Percentiles rank a stretch among this genome's conserved stretches.
phyloP scores from a whole-genome alignment of 2,329 filamentous ascomycete genomes.

The Fusarium verticillioides region DNA sequence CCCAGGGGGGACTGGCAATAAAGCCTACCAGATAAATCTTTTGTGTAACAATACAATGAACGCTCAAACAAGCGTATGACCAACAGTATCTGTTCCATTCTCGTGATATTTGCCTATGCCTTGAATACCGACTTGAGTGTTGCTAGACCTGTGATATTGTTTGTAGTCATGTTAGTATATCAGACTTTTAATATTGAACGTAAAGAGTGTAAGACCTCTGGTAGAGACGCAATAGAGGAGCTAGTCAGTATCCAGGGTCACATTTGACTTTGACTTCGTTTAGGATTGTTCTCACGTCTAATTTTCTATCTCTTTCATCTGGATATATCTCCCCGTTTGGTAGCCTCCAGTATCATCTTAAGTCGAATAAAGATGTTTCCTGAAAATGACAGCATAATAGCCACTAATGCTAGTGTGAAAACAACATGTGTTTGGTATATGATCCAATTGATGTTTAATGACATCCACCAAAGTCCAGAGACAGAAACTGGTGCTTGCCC shows the following conservation, averaged over 20 bases:
- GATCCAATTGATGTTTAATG: neutral
- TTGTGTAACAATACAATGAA: conserved; percentile 42
- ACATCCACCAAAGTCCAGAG: neutral
- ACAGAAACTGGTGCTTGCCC: neutral
- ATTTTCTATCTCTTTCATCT: neutral
- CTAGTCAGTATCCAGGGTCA: neutral
- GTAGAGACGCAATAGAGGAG: no score
- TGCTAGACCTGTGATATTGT: no score
- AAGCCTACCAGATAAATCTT: conserved; percentile 25
- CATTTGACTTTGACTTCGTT: no score
- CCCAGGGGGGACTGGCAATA: conserved; percentile 29
- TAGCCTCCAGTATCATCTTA: neutral
- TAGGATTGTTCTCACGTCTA: neutral
- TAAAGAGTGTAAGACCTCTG: no score
- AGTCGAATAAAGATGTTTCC: neutral
- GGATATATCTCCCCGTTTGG: neutral
- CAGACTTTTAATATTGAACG: neutral
- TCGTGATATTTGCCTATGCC: neutral
- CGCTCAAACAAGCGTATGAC: conserved; percentile 34
- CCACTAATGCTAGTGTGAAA: neutral
- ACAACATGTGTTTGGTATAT: neutral
- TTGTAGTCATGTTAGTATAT: neutral
- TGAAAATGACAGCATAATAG: neutral
- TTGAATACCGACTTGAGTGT: neutral
- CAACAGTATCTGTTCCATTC: neutral